Conservation (phyloP, 2,329 filamentous ascomycete genomes). For the Xylariaceae sp. region DNA sequence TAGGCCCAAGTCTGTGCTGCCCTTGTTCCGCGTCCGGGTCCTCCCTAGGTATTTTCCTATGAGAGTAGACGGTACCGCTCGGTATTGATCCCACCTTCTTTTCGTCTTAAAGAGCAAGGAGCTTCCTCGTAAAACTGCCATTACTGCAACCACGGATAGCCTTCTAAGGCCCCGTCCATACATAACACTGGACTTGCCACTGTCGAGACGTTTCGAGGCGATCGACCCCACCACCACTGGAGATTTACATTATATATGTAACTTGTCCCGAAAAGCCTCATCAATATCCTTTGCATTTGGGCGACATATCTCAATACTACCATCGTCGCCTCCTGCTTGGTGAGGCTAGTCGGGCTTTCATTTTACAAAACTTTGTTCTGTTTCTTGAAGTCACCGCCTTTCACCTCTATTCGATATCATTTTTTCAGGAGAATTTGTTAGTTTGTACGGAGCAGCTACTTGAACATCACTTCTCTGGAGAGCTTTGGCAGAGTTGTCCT, state of each 20-base stretch:
- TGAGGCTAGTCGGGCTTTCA: constrained; percentile 5
- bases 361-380: constrained; percentile 2
- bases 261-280: constrained; percentile 26
- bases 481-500: constrained; percentile 1
- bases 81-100: constrained; percentile 44
- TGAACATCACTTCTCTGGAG: neutral
- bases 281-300: constrained; percentile 13
- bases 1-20: constrained; percentile 33
- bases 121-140: constrained; percentile 34
- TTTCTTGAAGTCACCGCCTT: constrained; percentile 7
- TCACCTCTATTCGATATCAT: constrained; percentile 3
- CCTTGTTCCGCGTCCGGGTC: constrained; percentile 40
- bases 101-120: constrained; percentile 39
- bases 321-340: constrained; percentile 3
- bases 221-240: constrained; percentile 38
- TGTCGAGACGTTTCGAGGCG: constrained; percentile 36
- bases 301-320: constrained; percentile 16
- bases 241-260: constrained; percentile 37
- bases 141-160: constrained; percentile 38
- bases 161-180: constrained; percentile 38
- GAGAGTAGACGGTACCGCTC: constrained; percentile 37
- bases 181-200: constrained; percentile 37
- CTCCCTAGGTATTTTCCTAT: constrained; percentile 44
- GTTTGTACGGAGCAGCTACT: constrained; percentile 2
- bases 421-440: constrained; percentile 2